Percentiles rank a stretch among this genome's conserved stretches.
These are phyloP conservation scores for Hypomyces rosellus DNA, from an alignment of 2,329 filamentous ascomycete genomes.

Conservation along the genomic window DNA sequence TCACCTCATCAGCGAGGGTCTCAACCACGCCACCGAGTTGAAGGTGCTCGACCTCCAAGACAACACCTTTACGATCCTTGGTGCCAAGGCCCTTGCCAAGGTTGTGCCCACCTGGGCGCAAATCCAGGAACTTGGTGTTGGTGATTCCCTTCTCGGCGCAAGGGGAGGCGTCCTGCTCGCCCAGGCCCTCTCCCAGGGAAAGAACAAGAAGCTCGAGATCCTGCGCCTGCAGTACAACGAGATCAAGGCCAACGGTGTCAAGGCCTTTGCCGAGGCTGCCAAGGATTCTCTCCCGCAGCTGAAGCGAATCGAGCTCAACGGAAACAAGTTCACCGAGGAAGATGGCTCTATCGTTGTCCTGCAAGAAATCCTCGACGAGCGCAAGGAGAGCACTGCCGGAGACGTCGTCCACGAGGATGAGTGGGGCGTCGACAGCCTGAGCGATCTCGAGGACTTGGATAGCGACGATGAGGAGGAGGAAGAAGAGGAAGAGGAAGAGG, in stretches of 20 bases:
- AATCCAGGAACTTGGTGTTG: constrained; percentile 77
- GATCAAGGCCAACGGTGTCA: constrained; percentile 70
- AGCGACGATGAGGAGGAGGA: constrained; percentile 64
- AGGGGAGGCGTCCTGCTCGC: constrained; percentile 72
- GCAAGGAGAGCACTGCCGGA: constrained; percentile 68
- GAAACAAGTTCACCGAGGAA: constrained; percentile 89
- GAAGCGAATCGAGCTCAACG: constrained; percentile 86
- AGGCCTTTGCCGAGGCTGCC: constrained; percentile 62
- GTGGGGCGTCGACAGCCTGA: constrained; percentile 80
- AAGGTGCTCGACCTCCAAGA: constrained; percentile 86
- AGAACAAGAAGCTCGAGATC: constrained; percentile 72
- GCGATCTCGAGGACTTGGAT: constrained; percentile 75
- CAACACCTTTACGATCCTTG: constrained; percentile 86
- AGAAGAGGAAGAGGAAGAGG: constrained; percentile 59
- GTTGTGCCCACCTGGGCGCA: constrained; percentile 69
- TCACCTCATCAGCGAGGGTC: constrained; percentile 69
- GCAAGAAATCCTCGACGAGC: constrained; percentile 64
- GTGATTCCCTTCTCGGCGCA: constrained; percentile 76
- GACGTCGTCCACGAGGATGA: constrained; percentile 66
- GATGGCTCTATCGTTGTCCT: constrained; percentile 65
- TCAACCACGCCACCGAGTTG: constrained; percentile 63
- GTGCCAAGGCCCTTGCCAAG: constrained; percentile 69
- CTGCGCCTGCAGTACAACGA: constrained; percentile 92
- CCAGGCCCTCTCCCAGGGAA: constrained; percentile 64
- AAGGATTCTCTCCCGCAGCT: constrained; percentile 65